Base-by-base conservation (phyloP, 257 asterid genomes). In the Nicotiana otophora region DNA sequence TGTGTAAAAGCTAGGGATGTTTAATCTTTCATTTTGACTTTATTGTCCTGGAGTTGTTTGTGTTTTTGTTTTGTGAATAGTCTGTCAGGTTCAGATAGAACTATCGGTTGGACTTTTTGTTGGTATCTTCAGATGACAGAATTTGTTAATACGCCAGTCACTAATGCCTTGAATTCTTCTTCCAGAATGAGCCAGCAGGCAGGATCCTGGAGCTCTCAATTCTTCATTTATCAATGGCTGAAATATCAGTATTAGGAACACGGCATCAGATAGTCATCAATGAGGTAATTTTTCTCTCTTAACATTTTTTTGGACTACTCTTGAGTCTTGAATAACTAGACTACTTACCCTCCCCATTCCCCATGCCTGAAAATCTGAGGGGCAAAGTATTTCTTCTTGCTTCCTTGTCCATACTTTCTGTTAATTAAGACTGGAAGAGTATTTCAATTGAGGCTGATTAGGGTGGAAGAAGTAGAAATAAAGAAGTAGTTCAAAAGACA, bases 151-250 rank as follows among this genome's bases (percentile, higher is more conserved):
- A 15, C 4, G 82, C 34, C 65, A 48, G 75, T 28, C 23, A 20
- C 39, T 83, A 83, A 82, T 80, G 79, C 61, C 69, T 26, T 39
- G 82, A 26, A 36, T 83, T 54, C 81, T 28, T 58, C 26, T 87
- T 33, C 68, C 92, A 95, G 99, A 89, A 86, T 48, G 94, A 90
- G 82, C 94, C 99, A 28, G 97, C 93, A 54, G 92, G 94, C 81
- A 92, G 97, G 84, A 96, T 96, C 86, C 86, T 96, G 89, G 99
- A 94, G 89, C 87, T 96, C 86, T 90, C 97, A 10, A 88, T 96
- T 83, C 96, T 96, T 79, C 99, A 96, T 87, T 85, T 96, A 80
- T 97, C 99, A 39, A 96, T 96, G 97, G 89, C 99, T 64, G 99
- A 96, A 90, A 96, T 94, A 26, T 82, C 89, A 68, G 92, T 92